Conservation (phyloP, 352 stramenopile genomes). For the Phytophthora colocasiae region DNA sequence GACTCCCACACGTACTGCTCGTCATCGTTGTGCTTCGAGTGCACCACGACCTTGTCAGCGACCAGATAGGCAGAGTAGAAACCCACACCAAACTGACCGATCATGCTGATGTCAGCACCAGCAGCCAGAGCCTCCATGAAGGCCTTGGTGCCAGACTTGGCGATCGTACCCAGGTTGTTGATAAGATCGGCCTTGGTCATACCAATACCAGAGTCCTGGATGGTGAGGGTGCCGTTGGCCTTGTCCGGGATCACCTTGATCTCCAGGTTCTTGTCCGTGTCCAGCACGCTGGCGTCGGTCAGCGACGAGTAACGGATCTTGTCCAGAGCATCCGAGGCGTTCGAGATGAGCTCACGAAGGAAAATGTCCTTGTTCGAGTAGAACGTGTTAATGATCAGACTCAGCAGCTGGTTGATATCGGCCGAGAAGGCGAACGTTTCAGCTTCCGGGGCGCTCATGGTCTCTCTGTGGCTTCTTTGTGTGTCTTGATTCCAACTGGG, state of each 20-base stretch:
- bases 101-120: slow-evolving; percentile 99
- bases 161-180: slow-evolving; percentile 99
- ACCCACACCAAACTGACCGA: slow-evolving; percentile 99
- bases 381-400: slow-evolving; percentile 98
- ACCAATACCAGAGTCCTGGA: slow-evolving; percentile 99
- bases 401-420: slow-evolving; percentile 99
- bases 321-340: slow-evolving; percentile 96
- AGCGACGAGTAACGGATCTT: slow-evolving; percentile 98
- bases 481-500: slow-evolving; percentile 43
- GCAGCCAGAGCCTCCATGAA: slow-evolving; percentile 99
- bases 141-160: slow-evolving; percentile 99
- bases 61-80: slow-evolving; percentile 99
- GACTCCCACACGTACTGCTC: slow-evolving; percentile 98
- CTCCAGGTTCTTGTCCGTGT: slow-evolving; percentile 97
- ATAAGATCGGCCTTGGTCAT: slow-evolving; percentile 99
- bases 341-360: slow-evolving; percentile 96
- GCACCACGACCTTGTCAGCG: slow-evolving; percentile 98
- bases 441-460: slow-evolving; percentile 84
- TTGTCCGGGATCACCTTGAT: slow-evolving; percentile 99
- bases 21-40: slow-evolving; percentile 99
- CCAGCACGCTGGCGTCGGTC: slow-evolving; percentile 96
- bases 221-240: slow-evolving; percentile 99
- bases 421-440: slow-evolving; percentile 99
- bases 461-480: slow-evolving; percentile 38
- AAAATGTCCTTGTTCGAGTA: slow-evolving; percentile 99